Evolutionary conservation across 176 grass and related monocot species (phyloP).

Genomic region (Melocanna baccifera): DNA sequence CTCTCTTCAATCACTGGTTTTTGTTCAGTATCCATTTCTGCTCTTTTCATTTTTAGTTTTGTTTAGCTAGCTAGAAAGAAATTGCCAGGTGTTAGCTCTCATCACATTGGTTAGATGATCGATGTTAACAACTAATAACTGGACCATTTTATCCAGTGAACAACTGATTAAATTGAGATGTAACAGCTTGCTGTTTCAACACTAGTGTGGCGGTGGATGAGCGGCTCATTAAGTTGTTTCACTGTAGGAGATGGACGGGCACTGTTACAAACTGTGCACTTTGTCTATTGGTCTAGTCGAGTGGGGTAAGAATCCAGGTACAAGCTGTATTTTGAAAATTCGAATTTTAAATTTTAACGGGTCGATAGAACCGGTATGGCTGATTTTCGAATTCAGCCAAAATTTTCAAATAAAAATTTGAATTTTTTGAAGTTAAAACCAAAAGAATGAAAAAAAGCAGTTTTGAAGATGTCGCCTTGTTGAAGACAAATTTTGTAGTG

Average conservation of each 20-base stretch:
- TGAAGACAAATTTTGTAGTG: background rate
- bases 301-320: background rate
- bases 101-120: background rate
- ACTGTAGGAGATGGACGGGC: background rate
- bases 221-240: constrained; percentile 11
- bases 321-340: background rate
- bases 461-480: background rate
- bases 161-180: background rate
- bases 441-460: too few relatives aligned
- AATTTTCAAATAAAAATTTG: too few relatives aligned
- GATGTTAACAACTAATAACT: background rate
- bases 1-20: background rate
- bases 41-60: background rate
- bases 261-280: constrained; percentile 28
- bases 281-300: constrained; percentile 24
- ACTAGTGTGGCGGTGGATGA: constrained; percentile 17
- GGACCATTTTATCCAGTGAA: background rate
- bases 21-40: background rate
- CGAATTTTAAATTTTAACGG: too few relatives aligned
- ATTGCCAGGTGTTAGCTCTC: background rate
- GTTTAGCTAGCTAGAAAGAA: background rate
- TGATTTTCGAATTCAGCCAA: too few relatives aligned
- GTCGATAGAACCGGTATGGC: too few relatives aligned
- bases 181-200: background rate
- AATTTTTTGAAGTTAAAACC: too few relatives aligned